Evolutionary conservation across 2,329 filamentous ascomycete genomes (phyloP).

Genomic region (Botrytis deweyae): DNA sequence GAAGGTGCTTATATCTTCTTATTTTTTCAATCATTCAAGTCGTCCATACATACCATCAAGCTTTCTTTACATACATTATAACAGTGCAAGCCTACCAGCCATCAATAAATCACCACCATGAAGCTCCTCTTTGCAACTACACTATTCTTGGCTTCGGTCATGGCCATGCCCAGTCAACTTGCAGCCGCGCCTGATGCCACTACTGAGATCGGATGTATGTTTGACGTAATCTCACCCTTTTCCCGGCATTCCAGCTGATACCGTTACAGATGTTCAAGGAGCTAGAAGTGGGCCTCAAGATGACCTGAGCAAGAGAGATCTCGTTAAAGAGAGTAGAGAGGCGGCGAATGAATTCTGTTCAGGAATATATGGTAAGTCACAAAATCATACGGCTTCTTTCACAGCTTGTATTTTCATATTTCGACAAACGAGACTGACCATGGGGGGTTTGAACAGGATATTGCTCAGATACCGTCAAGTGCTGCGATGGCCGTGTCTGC

Average conservation of each 20-base stretch:
- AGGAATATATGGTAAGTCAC: not conserved
- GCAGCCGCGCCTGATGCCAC: not conserved
- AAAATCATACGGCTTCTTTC: not conserved
- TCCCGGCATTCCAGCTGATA: not conserved
- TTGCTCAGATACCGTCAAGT: not conserved
- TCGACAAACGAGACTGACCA: not conserved
- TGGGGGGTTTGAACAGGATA: not conserved
- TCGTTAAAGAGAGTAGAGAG: not conserved
- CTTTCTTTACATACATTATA: not conserved
- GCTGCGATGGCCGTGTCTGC: not conserved
- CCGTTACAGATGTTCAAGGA: not conserved
- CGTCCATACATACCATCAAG: not conserved
- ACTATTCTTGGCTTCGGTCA: not conserved
- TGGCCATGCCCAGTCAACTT: not conserved
- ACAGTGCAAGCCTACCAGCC: not conserved
- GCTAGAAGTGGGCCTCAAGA: not conserved
- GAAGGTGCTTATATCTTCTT: not conserved
- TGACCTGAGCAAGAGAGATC: not conserved
- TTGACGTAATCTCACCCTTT: not conserved
- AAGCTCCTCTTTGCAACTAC: not conserved
- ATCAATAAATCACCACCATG: not conserved
- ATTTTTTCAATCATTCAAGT: not conserved
- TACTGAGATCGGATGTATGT: not conserved
- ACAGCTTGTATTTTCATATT: not conserved
- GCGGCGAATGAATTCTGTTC: not conserved